phyloP scores from a whole-genome alignment of 768 basidiomycete genomes.

The Boletus subparvulus region DNA sequence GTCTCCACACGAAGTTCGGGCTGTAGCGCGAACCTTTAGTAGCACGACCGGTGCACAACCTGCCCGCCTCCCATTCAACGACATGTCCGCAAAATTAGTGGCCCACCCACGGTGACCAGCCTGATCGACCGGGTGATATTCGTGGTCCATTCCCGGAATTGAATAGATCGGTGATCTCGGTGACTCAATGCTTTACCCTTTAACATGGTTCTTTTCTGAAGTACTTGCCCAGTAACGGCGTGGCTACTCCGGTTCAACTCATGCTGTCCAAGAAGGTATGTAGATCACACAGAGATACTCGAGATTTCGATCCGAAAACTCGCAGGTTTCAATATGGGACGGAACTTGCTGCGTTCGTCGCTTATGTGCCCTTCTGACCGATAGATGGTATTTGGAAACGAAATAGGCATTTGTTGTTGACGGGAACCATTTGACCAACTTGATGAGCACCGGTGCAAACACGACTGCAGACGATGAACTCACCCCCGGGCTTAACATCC shows the following conservation, averaged over 20 bases:
- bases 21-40: slow-evolving; percentile 11
- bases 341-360: slow-evolving; percentile 17
- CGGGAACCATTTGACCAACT: slow-evolving; percentile 28
- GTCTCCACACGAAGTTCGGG: slow-evolving; percentile 15
- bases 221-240: too few relatives aligned
- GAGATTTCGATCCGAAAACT: not conserved
- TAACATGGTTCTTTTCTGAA: too few relatives aligned
- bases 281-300: not conserved
- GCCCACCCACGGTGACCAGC: slow-evolving; percentile 13
- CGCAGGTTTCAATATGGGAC: slow-evolving; percentile 27
- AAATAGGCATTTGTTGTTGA: slow-evolving; percentile 25
- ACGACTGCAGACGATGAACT: slow-evolving; percentile 10
- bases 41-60: slow-evolving; percentile 22
- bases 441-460: slow-evolving; percentile 28
- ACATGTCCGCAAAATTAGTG: slow-evolving; percentile 26
- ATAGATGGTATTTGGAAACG: not conserved
- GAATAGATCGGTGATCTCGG: slow-evolving; percentile 5
- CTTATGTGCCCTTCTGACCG: slow-evolving; percentile 12
- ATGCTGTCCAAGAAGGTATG: slow-evolving; percentile 11
- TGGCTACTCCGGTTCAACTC: too few relatives aligned
- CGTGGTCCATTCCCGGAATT: slow-evolving; percentile 27
- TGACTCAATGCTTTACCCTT: too few relatives aligned
- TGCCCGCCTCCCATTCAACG: slow-evolving; percentile 19
- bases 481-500: slow-evolving; percentile 21
- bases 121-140: slow-evolving; percentile 19